These are phyloP conservation scores for Phytophthora uliginosa DNA, from an alignment of 352 stramenopile genomes.

Conservation along the genomic window DNA sequence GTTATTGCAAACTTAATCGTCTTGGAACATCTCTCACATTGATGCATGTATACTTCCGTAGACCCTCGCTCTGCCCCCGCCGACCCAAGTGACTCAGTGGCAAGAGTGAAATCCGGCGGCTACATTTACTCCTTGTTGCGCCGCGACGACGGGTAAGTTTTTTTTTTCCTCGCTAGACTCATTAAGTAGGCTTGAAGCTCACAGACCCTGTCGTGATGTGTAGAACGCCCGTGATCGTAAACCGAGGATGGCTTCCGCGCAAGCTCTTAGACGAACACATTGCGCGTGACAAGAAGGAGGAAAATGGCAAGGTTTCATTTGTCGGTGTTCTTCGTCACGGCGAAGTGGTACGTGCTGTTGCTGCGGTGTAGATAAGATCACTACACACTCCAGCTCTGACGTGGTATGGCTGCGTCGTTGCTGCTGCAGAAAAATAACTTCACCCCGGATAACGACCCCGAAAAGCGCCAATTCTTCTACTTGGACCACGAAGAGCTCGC, in stretches of 20 bases:
- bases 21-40: slow-evolving; percentile 3
- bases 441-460: slow-evolving; percentile 82
- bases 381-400: slow-evolving; percentile 4
- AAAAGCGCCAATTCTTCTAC: slow-evolving; percentile 86
- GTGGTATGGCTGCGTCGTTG: not conserved
- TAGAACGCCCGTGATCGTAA: slow-evolving; percentile 88
- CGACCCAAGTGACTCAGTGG: slow-evolving; percentile 80
- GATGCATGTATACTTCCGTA: slow-evolving; percentile 24
- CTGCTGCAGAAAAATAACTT: slow-evolving; percentile 74
- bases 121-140: slow-evolving; percentile 90
- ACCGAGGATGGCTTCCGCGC: slow-evolving; percentile 84
- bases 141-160: slow-evolving; percentile 67
- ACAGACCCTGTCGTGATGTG: slow-evolving; percentile 1
- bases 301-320: slow-evolving; percentile 60
- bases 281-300: slow-evolving; percentile 61
- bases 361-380: not conserved
- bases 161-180: not conserved
- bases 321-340: slow-evolving; percentile 83
- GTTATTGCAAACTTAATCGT: not conserved
- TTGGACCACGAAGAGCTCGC: slow-evolving; percentile 84
- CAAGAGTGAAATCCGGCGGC: slow-evolving; percentile 82
- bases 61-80: slow-evolving; percentile 86
- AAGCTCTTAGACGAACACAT: slow-evolving; percentile 85
- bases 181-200: not conserved
- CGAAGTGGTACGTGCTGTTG: slow-evolving; percentile 68